Base-by-base conservation (phyloP, 2,329 filamentous ascomycete species). In the Aspergillus pseudoviridinutans region DNA sequence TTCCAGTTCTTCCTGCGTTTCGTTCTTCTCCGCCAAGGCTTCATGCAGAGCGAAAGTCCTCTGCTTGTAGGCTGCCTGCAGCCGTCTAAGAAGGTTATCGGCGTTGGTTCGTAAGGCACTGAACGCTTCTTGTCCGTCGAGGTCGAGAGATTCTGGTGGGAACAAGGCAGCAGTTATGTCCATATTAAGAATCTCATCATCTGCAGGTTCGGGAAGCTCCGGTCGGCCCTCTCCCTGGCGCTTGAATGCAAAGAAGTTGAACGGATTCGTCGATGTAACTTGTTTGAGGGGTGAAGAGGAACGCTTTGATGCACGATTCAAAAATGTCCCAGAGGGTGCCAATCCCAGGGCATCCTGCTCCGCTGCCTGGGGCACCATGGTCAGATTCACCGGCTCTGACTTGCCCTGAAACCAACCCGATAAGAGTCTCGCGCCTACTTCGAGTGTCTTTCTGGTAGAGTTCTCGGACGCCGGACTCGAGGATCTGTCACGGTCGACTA, bases 1-100 rank as follows among this genome's bases (percentile, higher is more conserved):
- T 59, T 85, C 83, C 0, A 84, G 76, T 67, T 87, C 85, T 61
- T 87, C 84, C n/a, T 78, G 76, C 62, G 84, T 81, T 10, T 81
- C 80, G 53, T 79, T 80, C 58, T 84, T 80, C 63, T 85, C 83
- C 3, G 80, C 80, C 38, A 79, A 72, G 3, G 79, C 76, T 59
- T 82, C 78, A 42, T 79, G 76, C 47, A 87, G 72, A 29, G 77
- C 76, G 53, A 79, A 76, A 1, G 75, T 76, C 57, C 81, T 77
- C 58, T 79, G 72, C 60, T 80, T 81, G 69, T 87, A 86, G 2
- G 83, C 82, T 4, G 72, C 70, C 68, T 86, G 84, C 66, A 85
- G 79, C 29, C 79, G 77, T 54, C 76, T 72, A 49, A 87, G 74
- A 1, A 85, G 71, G n/a, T 71, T 72, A 63, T 83, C 82, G 49